Percentiles rank a stretch among this genome's conserved stretches.
These are phyloP conservation scores for Dipteronia dyeriana DNA, from an alignment of 345 rosid genomes.

Conservation along the genomic window DNA sequence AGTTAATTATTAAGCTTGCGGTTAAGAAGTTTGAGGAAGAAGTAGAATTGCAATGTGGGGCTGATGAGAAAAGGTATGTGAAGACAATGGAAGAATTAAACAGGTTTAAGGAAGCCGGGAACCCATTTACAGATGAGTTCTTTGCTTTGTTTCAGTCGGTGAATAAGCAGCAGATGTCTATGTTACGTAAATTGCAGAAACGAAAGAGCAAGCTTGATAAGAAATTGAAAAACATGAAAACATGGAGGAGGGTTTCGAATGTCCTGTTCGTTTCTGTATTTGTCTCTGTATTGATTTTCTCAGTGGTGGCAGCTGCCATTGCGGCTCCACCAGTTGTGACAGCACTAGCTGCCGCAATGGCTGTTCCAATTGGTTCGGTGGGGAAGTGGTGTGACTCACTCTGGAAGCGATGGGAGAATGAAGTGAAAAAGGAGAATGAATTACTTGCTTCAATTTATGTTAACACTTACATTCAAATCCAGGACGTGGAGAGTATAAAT, in stretches of 20 bases:
- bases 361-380: conserved; percentile 66
- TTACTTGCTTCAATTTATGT: conserved; percentile 47
- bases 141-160: conserved; percentile 50
- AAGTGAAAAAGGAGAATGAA: conserved; percentile 55
- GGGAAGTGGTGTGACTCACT: conserved; percentile 81
- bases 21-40: conserved; percentile 67
- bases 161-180: conserved; percentile 46
- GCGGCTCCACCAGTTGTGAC: conserved; percentile 73
- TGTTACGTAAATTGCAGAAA: conserved; percentile 51
- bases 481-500: conserved; percentile 70
- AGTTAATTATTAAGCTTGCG: conserved; percentile 61
- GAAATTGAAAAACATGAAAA: conserved; percentile 57
- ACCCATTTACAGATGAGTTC: conserved; percentile 76
- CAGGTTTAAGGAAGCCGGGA: conserved; percentile 62
- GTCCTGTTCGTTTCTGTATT: conserved; percentile 70
- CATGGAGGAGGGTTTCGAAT: conserved; percentile 78
- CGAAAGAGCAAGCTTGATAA: conserved; percentile 63
- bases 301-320: conserved; percentile 88
- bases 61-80: conserved; percentile 41
- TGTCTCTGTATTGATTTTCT: conserved; percentile 71
- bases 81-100: conserved; percentile 69
- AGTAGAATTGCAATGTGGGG: conserved; percentile 24
- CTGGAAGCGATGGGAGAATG: conserved; percentile 64
- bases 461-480: conserved; percentile 49
- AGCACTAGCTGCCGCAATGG: conserved; percentile 69